phyloP scores from a whole-genome alignment of 2,329 filamentous ascomycete species.

The Mollisiaceae sp. region DNA sequence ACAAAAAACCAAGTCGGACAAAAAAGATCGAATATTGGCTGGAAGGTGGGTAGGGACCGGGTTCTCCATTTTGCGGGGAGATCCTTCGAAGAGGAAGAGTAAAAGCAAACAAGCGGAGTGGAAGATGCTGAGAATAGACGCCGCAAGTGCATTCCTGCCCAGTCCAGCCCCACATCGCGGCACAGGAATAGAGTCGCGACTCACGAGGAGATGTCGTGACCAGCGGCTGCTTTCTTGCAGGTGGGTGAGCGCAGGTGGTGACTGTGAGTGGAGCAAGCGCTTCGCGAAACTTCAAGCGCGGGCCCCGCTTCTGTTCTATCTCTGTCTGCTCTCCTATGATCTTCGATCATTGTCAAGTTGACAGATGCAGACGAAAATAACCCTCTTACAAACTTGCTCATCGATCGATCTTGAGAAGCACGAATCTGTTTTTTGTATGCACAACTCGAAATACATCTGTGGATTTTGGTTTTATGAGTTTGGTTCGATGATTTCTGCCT shows the following conservation, averaged over 20 bases:
- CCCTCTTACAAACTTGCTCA: neutral
- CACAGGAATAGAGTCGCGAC: slow-evolving; percentile 15
- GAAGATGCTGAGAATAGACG: too few relatives aligned
- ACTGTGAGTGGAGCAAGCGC: slow-evolving; percentile 6
- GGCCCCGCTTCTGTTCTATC: neutral
- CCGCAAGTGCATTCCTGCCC: neutral
- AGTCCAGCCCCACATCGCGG: slow-evolving; percentile 5
- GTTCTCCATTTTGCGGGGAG: slow-evolving; percentile 12
- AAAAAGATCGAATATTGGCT: too few relatives aligned
- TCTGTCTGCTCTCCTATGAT: slow-evolving; percentile 6
- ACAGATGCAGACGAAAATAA: slow-evolving; percentile 2
- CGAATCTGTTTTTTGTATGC: too few relatives aligned
- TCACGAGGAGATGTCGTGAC: slow-evolving; percentile 5
- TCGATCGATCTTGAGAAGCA: too few relatives aligned
- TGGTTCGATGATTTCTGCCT: neutral
- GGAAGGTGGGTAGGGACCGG: too few relatives aligned
- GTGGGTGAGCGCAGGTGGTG: too few relatives aligned
- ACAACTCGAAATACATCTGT: too few relatives aligned
- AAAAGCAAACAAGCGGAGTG: slow-evolving; percentile 2
- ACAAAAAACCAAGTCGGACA: too few relatives aligned
- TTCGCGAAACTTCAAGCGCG: slow-evolving; percentile 20
- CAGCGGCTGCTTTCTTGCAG: slow-evolving; percentile 6
- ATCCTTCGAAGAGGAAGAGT: neutral
- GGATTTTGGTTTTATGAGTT: neutral
- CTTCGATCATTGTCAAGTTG: neutral